Evolutionary conservation across 2,329 filamentous ascomycete species (phyloP), one percentile per base, ranked within the genome.

Genomic region (Sporothrix variecibatus): DNA sequence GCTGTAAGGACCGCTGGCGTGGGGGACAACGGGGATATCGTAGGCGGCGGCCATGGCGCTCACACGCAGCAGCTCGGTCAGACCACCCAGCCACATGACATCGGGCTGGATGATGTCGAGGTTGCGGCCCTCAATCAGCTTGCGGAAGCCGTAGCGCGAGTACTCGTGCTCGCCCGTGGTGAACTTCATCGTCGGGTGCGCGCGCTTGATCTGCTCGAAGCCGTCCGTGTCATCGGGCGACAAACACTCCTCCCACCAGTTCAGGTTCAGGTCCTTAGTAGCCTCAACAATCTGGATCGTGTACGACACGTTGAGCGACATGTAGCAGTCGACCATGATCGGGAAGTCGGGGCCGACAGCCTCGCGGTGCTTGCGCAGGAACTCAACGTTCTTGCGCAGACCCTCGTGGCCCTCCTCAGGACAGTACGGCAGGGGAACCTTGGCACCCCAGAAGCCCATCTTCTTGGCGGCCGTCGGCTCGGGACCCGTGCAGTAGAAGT

Each of bases 171-270:
- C 95, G 77, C 95, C 95, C 1, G 95, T 97, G 23, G 95, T 98
- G 86, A 98, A 98, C 83, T 97, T 97, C 83, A 95, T 87, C 1
- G 91, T 92, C 0, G 95, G 95, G 81, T 97, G 94, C 0, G 95
- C 95, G 69, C 92, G 90, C 87, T 98, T 98, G 84, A 98, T 91
- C 81, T 94, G 90, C 77, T 90, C 92, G 79, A 97, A 97, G 73
- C 95, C 95, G 79, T 97, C 95, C 67, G 93, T 94, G 85, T 98
- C 95, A 82, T 98, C 95, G 12, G 95, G 95, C 40, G 91, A 93
- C 76, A 98, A 85, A 77, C 94, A 97, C 85, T 98, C 95, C 85
- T 98, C 95, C 94, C 94, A 97, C 95, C 95, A 98, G 85, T 97
- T 94, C 81, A 98, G 95, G 82, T 95, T 89, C 77, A 97, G 88